These are phyloP conservation scores for Coemansia aciculifera DNA, from an alignment of 192 early-diverging fungal genomes.

Conservation along the genomic window DNA sequence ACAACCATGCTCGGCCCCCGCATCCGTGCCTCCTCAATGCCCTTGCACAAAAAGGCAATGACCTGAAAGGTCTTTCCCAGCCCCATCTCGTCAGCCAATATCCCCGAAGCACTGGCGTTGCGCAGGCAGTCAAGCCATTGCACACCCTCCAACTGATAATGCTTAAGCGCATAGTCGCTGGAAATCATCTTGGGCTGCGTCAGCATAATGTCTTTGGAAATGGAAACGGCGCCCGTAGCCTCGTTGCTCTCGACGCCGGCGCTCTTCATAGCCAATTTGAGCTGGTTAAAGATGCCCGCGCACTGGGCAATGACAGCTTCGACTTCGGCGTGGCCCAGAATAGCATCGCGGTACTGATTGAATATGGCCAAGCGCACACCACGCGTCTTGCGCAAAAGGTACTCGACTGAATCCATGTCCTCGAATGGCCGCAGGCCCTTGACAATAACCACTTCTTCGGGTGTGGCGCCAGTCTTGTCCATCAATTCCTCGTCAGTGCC, in stretches of 20 bases:
- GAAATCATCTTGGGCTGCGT: constrained; percentile 64
- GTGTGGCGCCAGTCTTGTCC: constrained; percentile 37
- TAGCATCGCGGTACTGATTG: constrained; percentile 49
- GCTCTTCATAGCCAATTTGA: constrained; percentile 33
- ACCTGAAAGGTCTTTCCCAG: constrained; percentile 93
- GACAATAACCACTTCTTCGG: constrained; percentile 47
- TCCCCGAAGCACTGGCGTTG: constrained; percentile 71
- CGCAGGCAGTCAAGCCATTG: constrained; percentile 82
- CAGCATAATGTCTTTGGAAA: constrained; percentile 35
- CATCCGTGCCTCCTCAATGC: constrained; percentile 29
- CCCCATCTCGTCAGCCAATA: constrained; percentile 83
- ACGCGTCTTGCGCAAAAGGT: constrained; percentile 54
- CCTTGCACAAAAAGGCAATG: constrained; percentile 70
- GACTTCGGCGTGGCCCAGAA: constrained; percentile 50
- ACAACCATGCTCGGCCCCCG: constrained; percentile 75
- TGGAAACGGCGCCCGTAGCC: constrained; percentile 45
- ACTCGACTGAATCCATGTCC: constrained; percentile 56
- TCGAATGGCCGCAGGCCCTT: constrained; percentile 59
- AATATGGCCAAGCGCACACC: constrained; percentile 65
- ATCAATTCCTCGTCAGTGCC: constrained; percentile 31
- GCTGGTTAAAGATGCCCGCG: constrained; percentile 39
- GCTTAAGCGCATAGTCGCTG: constrained; percentile 65
- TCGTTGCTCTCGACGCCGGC: constrained; percentile 44
- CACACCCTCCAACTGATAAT: constrained; percentile 85
- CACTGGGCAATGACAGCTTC: constrained; percentile 54